Base-by-base conservation (phyloP, 2,329 filamentous ascomycete species). In the Annulohypoxylon truncatum region DNA sequence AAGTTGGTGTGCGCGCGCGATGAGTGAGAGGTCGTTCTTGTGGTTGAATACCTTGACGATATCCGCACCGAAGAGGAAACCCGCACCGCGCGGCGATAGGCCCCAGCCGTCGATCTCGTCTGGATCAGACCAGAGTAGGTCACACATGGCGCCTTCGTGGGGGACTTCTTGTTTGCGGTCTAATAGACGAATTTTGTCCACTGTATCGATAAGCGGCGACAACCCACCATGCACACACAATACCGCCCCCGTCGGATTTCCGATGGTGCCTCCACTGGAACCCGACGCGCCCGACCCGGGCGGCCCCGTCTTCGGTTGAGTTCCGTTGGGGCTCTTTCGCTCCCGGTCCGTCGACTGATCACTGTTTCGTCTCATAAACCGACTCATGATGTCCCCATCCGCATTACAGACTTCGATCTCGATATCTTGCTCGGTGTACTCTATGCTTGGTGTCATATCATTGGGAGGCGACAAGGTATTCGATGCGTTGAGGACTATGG, bases 51-150 rank as follows among this genome's bases (percentile, higher is more conserved):
- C 89, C 75, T 96, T 96, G 75, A 98, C 95, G 62, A 98, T 98
- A 77, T 97, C 94, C 2, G 92, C 90, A 54, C 96, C 96, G 72
- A 99, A 99, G 10, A 98, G 84, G 82, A 97, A 99, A 0, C 96
- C 96, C 0, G 96, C 96, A 8, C 96, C 96, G 35, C 95, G 93
- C 0, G 96, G 96, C 0, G 93, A 97, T 4, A 98, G 83, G 9
- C 94, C 95, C 96, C 96, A 99, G 64, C 94, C 95, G 76, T 97
- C 94, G 68, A 97, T 97, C 74, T 99, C 96, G 78, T 99, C 96
- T 0, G 96, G 96, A 76, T 99, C 96, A 0, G 94, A 97, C 96
- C 96, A 99, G 2, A 99, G 86, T 0, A 99, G 85, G 79, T 99
- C 96, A 80, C 96, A 99, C 96, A 99, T 99, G 76, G 96, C 94